phyloP scores from a whole-genome alignment of 495 filamentous ascomycete genomes.

The Astrothelium subdiscretum region DNA sequence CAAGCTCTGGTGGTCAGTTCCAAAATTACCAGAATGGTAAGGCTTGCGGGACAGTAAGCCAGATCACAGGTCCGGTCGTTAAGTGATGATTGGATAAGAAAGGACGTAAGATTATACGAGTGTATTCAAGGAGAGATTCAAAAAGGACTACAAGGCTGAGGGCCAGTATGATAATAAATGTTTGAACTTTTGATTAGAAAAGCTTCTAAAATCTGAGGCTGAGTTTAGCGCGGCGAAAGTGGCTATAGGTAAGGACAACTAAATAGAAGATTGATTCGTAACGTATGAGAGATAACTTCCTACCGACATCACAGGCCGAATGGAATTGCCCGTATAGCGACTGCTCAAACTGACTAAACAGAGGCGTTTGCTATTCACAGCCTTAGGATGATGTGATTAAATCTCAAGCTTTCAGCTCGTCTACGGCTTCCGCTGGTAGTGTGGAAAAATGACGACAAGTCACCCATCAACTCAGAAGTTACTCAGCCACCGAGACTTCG shows the following conservation, averaged over 20 bases:
- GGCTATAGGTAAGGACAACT: not conserved
- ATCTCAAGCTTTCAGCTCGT: not conserved
- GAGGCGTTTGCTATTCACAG: conserved; percentile 1
- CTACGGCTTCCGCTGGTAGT: not conserved
- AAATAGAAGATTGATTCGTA: not conserved
- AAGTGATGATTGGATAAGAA: not conserved
- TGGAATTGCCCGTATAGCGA: not conserved
- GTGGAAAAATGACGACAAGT: not conserved
- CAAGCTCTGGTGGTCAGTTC: not conserved
- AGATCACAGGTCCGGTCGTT: not conserved
- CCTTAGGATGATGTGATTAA: not conserved
- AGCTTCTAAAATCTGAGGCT: not conserved
- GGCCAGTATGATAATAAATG: not conserved
- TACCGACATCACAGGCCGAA: not conserved
- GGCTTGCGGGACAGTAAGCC: not conserved
- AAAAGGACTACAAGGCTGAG: not conserved
- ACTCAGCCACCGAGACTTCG: not conserved
- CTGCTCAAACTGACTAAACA: not conserved
- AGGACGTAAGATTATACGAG: not conserved
- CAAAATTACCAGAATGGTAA: not conserved
- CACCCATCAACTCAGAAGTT: not conserved
- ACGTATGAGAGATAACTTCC: not conserved
- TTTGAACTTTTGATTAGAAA: not conserved
- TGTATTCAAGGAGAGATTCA: not conserved
- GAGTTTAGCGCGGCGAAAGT: not conserved